phyloP scores from a whole-genome alignment of 495 filamentous ascomycete species.

The Opeltia flavorubescens region DNA sequence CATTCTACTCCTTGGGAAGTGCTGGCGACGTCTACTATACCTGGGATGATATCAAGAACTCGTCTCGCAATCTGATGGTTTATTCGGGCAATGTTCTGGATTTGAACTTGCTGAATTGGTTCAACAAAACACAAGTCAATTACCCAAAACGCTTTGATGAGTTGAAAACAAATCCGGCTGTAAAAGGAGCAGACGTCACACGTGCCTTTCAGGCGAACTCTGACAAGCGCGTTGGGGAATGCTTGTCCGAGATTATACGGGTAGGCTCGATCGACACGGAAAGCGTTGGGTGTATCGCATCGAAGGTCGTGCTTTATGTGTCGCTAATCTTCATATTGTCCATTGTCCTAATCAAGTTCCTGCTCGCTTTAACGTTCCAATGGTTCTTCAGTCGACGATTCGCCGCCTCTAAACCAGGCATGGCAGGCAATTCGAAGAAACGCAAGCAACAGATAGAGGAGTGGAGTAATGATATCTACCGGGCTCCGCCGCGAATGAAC shows the following conservation, averaged over 20 bases:
- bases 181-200: slow-evolving; percentile 84
- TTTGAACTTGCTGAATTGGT: slow-evolving; percentile 80
- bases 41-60: slow-evolving; percentile 89
- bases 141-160: slow-evolving; percentile 68
- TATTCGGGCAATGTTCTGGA: slow-evolving; percentile 92
- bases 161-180: slow-evolving; percentile 56
- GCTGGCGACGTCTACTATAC: slow-evolving; percentile 80
- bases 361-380: slow-evolving; percentile 81
- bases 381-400: slow-evolving; percentile 84
- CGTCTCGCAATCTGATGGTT: slow-evolving; percentile 73
- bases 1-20: slow-evolving; percentile 53
- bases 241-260: slow-evolving; percentile 81
- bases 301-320: slow-evolving; percentile 91
- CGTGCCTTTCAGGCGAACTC: slow-evolving; percentile 61
- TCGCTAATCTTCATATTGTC: slow-evolving; percentile 86
- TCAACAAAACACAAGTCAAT: slow-evolving; percentile 72
- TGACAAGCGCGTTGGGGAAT: slow-evolving; percentile 72
- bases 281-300: slow-evolving; percentile 94
- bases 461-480: slow-evolving; percentile 96
- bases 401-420: slow-evolving; percentile 61
- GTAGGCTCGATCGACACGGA: slow-evolving; percentile 93
- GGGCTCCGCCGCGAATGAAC: slow-evolving; percentile 63
- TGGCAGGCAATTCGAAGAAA: slow-evolving; percentile 54
- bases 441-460: slow-evolving; percentile 92
- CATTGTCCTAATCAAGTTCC: slow-evolving; percentile 75